Evolutionary conservation across 1,139 yeast genomes (phyloP).

Genomic region (Geotrichum candidum): DNA sequence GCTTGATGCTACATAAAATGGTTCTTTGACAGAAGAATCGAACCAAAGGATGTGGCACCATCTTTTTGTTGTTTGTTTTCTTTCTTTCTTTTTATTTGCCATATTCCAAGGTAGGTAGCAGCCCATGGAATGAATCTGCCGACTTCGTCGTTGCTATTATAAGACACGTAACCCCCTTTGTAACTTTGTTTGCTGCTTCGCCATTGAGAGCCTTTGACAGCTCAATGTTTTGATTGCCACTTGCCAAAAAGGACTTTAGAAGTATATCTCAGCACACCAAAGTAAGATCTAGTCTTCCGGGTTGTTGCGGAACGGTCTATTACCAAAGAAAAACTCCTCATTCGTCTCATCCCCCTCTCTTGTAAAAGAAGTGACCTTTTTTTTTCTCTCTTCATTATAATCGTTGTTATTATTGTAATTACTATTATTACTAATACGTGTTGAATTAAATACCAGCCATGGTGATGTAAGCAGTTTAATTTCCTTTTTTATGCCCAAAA

Average conservation of each 20-base stretch:
- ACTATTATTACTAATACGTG: too few species aligned
- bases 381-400: not conserved
- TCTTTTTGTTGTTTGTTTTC: not conserved
- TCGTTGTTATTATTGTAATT: not conserved
- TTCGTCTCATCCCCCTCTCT: not conserved
- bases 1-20: too few species aligned
- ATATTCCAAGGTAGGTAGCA: not conserved
- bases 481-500: not conserved
- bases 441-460: too few species aligned
- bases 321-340: not conserved
- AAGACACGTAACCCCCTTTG: not conserved
- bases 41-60: too few species aligned
- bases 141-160: not conserved
- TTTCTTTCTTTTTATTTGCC: not conserved
- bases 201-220: not conserved
- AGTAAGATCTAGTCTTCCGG: not conserved
- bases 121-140: not conserved
- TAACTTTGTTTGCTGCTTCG: not conserved
- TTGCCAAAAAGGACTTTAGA: not conserved
- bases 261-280: not conserved
- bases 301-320: not conserved
- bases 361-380: not conserved
- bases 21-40: too few species aligned
- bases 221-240: not conserved
- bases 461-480: not conserved